Conservation (phyloP, 2,329 filamentous ascomycete genomes). For the Pseudogymnoascus pannorum region DNA sequence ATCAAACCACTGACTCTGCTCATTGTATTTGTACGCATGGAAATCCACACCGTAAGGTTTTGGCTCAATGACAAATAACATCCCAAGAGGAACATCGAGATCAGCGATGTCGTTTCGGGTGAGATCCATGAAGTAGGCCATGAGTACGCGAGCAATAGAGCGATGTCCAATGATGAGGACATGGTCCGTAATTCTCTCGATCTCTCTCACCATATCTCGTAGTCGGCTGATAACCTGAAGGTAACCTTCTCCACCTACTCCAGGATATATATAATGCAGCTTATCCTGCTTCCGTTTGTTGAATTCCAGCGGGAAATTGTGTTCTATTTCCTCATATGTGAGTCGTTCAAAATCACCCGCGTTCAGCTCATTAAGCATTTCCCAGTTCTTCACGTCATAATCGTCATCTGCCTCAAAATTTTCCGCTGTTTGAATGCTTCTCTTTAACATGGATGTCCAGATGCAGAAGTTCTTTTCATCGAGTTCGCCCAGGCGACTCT, state of each 20-base stretch:
- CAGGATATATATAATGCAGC: constrained; percentile 92
- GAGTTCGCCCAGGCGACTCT: constrained; percentile 56
- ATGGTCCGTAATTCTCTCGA: constrained; percentile 95
- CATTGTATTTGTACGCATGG: constrained; percentile 88
- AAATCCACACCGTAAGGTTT: constrained; percentile 98
- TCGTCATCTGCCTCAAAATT: constrained; percentile 88
- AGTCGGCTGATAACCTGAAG: constrained; percentile 94
- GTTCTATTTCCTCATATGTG: constrained; percentile 84
- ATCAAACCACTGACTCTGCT: constrained; percentile 70
- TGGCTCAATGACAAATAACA: constrained; percentile 90
- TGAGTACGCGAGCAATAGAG: constrained; percentile 81
- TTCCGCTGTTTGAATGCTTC: constrained; percentile 79
- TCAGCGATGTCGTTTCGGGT: constrained; percentile 88
- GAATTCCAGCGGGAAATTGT: constrained; percentile 75
- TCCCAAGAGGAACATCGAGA: constrained; percentile 85
- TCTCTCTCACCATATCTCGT: constrained; percentile 90
- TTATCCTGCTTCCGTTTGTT: constrained; percentile 74
- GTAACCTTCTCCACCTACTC: constrained; percentile 91
- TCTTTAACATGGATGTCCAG: constrained; percentile 95
- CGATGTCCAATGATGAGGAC: constrained; percentile 88
- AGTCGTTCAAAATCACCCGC: constrained; percentile 89
- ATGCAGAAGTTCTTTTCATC: constrained; percentile 91
- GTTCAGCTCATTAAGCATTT: constrained; percentile 95
- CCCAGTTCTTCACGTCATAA: constrained; percentile 94
- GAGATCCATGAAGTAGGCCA: constrained; percentile 94